These are phyloP conservation scores for Sporisorium scitamineum DNA, from an alignment of 1,284 basidiomycete genomes.

Conservation along the genomic window DNA sequence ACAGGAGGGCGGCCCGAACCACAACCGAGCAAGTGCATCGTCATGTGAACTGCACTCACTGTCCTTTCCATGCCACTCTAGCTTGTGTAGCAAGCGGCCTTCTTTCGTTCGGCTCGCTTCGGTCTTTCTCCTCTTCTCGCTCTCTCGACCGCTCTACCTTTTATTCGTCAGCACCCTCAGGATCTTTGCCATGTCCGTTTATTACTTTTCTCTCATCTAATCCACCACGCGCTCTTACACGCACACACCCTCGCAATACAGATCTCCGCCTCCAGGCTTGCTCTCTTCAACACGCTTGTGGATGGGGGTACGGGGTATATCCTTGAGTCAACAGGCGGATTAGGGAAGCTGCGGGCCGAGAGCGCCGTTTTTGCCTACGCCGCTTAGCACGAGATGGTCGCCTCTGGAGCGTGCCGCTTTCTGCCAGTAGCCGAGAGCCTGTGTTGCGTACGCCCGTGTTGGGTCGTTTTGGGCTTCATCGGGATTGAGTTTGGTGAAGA, in stretches of 20 bases:
- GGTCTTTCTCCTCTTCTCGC: background rate
- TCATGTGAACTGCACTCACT: conserved; percentile 48
- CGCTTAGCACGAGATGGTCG: conserved; percentile 41
- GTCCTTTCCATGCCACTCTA: too few relatives aligned
- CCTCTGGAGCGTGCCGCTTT: conserved; percentile 33
- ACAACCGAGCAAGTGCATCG: conserved; percentile 61
- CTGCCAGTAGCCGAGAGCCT: conserved; percentile 26
- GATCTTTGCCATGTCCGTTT: background rate
- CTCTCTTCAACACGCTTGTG: background rate
- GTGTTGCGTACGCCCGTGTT: background rate
- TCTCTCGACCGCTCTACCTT: conserved; percentile 2
- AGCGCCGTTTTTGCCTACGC: conserved; percentile 40
- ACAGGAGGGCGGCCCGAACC: conserved; percentile 59
- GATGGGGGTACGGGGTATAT: conserved; percentile 6
- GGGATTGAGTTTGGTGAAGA: background rate
- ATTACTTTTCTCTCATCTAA: background rate
- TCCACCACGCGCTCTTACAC: background rate
- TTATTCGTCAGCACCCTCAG: background rate
- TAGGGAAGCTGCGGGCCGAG: conserved; percentile 24
- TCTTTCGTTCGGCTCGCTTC: background rate
- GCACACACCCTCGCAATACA: conserved; percentile 3
- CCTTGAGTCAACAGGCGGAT: background rate
- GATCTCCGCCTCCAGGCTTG: background rate
- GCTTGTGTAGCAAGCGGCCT: too few relatives aligned
- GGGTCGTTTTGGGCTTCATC: too few relatives aligned